Percentiles rank a stretch among this genome's conserved stretches.
These are phyloP conservation scores for Penicillium sp. DNA, from an alignment of 2,329 filamentous ascomycete species.

Conservation along the genomic window DNA sequence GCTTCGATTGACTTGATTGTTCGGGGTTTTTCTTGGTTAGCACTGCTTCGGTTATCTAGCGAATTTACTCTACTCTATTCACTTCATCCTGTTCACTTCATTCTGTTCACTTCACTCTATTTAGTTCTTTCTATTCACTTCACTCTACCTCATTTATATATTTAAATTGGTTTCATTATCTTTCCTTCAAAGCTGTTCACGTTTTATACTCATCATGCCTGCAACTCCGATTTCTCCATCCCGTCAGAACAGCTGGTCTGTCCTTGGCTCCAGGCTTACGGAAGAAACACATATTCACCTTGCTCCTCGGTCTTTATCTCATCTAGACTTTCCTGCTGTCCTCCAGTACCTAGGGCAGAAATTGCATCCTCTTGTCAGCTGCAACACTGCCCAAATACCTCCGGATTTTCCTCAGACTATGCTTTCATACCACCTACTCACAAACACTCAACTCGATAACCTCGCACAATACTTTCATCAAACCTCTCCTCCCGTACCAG, in stretches of 20 bases:
- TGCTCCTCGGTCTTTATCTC: not conserved
- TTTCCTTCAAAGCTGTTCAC: not conserved
- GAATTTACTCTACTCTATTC: not conserved
- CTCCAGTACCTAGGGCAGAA: constrained; percentile 31
- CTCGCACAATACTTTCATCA: constrained; percentile 47
- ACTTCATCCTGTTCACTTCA: no score
- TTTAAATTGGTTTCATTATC: not conserved
- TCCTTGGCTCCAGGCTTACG: not conserved
- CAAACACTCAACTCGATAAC: constrained; percentile 40
- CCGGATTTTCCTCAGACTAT: constrained; percentile 40
- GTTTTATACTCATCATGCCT: not conserved
- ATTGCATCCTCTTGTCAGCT: constrained; percentile 39
- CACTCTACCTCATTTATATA: not conserved
- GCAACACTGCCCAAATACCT: constrained; percentile 36
- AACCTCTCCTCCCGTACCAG: constrained; percentile 33
- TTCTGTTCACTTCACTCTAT: not conserved
- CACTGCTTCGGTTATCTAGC: not conserved
- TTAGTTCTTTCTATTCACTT: no score
- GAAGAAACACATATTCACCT: not conserved
- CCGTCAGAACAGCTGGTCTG: not conserved
- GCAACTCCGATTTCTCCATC: not conserved
- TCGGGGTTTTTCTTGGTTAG: not conserved
- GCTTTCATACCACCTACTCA: constrained; percentile 44
- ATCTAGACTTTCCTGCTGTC: constrained; percentile 12
- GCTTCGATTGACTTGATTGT: not conserved